Conservation (phyloP, 805 yeast species). For the Zygoascus biomembranicola region DNA sequence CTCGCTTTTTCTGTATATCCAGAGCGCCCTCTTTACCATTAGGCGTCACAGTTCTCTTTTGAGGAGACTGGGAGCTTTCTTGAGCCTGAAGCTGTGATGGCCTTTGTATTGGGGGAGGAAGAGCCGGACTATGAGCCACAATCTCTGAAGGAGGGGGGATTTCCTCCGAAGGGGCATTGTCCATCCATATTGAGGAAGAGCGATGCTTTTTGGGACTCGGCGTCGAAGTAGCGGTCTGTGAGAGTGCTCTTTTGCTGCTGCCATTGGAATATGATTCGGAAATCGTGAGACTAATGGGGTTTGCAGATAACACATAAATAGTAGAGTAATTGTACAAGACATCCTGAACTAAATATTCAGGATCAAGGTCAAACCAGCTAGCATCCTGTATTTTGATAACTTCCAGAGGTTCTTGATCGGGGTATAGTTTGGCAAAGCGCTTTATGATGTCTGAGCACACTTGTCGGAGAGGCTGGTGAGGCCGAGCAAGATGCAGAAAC, state of each 20-base stretch:
- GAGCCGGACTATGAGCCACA: not conserved
- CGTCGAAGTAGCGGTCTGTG: not conserved
- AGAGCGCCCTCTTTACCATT: not conserved
- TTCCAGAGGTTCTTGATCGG: slow-evolving; percentile 36
- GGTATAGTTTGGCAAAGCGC: slow-evolving; percentile 57
- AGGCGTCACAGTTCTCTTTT: not conserved
- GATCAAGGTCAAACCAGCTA: slow-evolving; percentile 68
- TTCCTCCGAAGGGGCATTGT: not conserved
- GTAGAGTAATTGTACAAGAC: slow-evolving; percentile 47
- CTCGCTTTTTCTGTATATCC: not conserved
- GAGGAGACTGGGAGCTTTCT: not conserved
- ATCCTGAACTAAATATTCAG: slow-evolving; percentile 59
- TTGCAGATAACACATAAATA: slow-evolving; percentile 20
- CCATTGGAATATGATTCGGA: not conserved
- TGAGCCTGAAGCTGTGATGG: not conserved
- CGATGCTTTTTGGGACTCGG: not conserved
- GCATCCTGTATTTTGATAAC: slow-evolving; percentile 60
- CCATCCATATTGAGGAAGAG: not conserved
- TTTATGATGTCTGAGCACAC: slow-evolving; percentile 47
- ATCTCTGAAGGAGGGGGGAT: not conserved
- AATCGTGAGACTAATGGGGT: not conserved
- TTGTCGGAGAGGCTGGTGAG: slow-evolving; percentile 37
- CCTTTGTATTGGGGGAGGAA: not conserved
- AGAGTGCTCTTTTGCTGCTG: not conserved
- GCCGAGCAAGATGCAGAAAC: slow-evolving; percentile 56